A percentile compares a stretch with the other conserved stretches of the same genome.
Conservation (phyloP, 2,329 filamentous ascomycete species). For the Colletotrichum sp. region DNA sequence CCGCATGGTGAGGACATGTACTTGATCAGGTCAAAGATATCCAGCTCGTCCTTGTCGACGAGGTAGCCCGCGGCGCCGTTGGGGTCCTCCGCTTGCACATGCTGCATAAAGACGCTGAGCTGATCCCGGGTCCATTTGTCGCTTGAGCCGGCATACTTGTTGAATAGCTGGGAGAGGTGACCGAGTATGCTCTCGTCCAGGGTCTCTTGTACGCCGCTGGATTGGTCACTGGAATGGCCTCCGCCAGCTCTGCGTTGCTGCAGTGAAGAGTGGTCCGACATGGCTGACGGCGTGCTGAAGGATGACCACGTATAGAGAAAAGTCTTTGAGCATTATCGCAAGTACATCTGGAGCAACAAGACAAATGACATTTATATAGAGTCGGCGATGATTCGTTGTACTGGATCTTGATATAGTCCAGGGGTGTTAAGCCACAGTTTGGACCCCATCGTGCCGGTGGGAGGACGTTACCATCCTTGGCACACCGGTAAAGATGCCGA, state of each 20-base stretch:
- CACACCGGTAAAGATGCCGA: not conserved
- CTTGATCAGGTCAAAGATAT: slow-evolving; percentile 52
- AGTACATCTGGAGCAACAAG: not conserved
- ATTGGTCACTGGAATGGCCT: not conserved
- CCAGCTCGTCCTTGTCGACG: slow-evolving; percentile 38
- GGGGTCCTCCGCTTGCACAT: slow-evolving; percentile 47
- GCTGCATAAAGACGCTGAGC: slow-evolving; percentile 48
- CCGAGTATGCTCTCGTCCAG: slow-evolving; percentile 37
- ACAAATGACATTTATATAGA: not conserved
- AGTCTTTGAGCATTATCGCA: no score
- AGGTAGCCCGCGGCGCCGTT: slow-evolving; percentile 25
- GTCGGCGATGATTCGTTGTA: not conserved
- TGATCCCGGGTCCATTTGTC: slow-evolving; percentile 51
- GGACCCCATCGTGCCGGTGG: not conserved
- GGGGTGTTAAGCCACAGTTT: not conserved
- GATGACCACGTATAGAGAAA: not conserved
- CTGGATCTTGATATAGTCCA: not conserved
- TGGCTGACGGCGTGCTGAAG: not conserved
- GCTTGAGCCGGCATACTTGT: slow-evolving; percentile 43
- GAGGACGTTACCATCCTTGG: not conserved
- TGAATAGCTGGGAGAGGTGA: slow-evolving; percentile 52
- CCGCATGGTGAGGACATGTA: slow-evolving; percentile 59
- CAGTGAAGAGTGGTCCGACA: not conserved
- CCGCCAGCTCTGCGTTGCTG: not conserved
- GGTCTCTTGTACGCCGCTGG: not conserved